Percentiles rank a stretch among this genome's conserved stretches.
These are phyloP conservation scores for Telfairia occidentalis DNA, from an alignment of 331 rosid genomes.

Conservation along the genomic window DNA sequence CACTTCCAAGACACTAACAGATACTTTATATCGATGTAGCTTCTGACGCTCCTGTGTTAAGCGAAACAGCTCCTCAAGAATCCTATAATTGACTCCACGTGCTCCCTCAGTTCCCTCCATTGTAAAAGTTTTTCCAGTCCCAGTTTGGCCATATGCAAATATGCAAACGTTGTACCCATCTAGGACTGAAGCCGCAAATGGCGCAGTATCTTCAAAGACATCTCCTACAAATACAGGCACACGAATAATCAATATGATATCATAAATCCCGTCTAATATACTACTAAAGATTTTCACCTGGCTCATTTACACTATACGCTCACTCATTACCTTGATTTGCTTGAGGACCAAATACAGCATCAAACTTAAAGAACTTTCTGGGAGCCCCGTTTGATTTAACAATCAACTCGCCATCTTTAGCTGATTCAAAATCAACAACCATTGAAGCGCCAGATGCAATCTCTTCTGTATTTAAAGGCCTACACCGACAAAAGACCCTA, in stretches of 20 bases:
- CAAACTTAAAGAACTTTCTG: constrained; percentile 65
- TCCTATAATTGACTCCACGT: constrained; percentile 91
- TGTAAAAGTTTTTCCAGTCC: constrained; percentile 90
- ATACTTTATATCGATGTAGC: constrained; percentile 39
- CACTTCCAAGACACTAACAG: constrained; percentile 90
- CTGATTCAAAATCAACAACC: constrained; percentile 78
- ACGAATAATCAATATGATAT: not conserved
- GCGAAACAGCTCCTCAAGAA: constrained; percentile 68
- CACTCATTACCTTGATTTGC: constrained; percentile 62
- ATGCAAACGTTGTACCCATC: constrained; percentile 95
- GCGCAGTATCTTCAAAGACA: constrained; percentile 71
- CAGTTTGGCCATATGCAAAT: constrained; percentile 95
- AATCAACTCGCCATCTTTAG: constrained; percentile 71
- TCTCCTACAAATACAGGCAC: constrained; percentile 34
- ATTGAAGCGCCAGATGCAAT: constrained; percentile 48
- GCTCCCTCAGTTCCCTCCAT: constrained; percentile 89
- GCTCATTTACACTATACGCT: not conserved
- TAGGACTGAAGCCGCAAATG: constrained; percentile 73
- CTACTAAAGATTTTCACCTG: not conserved
- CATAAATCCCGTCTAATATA: not conserved
- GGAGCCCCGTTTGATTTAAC: constrained; percentile 67
- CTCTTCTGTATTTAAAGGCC: constrained; percentile 73
- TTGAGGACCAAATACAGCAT: constrained; percentile 75
- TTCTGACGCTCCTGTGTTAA: constrained; percentile 46
- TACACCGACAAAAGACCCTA: constrained; percentile 90